Evolutionary conservation across 805 yeast species (phyloP).

Genomic region (Cyberlindnera sargentensis): DNA sequence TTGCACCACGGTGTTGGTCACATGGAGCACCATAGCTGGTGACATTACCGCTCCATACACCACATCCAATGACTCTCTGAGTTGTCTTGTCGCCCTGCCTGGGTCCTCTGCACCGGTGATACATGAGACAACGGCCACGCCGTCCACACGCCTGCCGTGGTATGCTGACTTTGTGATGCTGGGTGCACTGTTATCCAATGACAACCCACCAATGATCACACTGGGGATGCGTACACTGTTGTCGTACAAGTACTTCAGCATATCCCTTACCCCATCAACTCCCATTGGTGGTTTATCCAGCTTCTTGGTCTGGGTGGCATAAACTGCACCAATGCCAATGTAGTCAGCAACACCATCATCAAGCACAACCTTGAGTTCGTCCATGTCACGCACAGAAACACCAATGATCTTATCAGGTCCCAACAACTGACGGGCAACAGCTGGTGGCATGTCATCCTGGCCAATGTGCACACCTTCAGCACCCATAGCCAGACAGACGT

Average conservation of each 20-base stretch:
- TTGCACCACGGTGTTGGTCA: conserved; percentile 84
- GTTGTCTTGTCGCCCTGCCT: conserved; percentile 37
- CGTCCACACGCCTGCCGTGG: conserved; percentile 47
- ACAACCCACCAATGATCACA: conserved; percentile 79
- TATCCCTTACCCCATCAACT: conserved; percentile 53
- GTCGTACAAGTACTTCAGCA: conserved; percentile 40
- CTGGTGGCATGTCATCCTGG: conserved; percentile 70
- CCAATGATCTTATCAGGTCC: conserved; percentile 79
- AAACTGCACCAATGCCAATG: conserved; percentile 80
- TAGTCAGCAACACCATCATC: conserved; percentile 29
- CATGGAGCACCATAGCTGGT: conserved; percentile 74
- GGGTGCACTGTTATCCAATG: conserved; percentile 51
- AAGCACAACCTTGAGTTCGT: conserved; percentile 37
- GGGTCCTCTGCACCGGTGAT: conserved; percentile 63
- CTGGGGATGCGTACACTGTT: conserved; percentile 37
- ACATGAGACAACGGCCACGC: conserved; percentile 84
- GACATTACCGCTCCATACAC: conserved; percentile 11
- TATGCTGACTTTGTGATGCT: conserved; percentile 37
- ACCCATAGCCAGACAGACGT: conserved; percentile 81
- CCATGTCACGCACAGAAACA: conserved; percentile 56
- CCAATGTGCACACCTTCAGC: conserved; percentile 95
- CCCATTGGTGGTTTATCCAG: conserved; percentile 57
- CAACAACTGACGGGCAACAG: conserved; percentile 49
- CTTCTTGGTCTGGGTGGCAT: conserved; percentile 64
- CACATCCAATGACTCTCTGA: conserved; percentile 25